A percentile compares a stretch with the other conserved stretches of the same genome.
Evolutionary conservation across 257 asterid genomes (phyloP).

Genomic region (Fraxinus pennsylvanica): DNA sequence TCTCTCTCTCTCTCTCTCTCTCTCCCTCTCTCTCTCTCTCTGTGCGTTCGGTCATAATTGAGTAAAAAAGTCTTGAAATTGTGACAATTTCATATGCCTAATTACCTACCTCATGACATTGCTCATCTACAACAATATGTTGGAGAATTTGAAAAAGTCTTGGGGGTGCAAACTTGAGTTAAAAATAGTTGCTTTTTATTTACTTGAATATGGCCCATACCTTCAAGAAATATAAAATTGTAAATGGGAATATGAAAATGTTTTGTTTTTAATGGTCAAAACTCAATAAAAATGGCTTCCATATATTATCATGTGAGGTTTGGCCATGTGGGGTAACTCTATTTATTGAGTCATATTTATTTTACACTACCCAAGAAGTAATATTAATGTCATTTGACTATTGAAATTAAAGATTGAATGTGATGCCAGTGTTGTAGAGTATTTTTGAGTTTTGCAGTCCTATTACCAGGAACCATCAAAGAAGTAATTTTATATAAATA

Average conservation of each 20-base stretch:
- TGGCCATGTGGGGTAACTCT: constrained; percentile 29
- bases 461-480: background rate
- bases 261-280: background rate
- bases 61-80: background rate
- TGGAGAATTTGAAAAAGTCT: background rate
- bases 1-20: constrained; percentile 1
- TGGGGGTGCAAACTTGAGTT: constrained; percentile 11
- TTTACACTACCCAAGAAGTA: constrained; percentile 39
- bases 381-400: constrained; percentile 15
- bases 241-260: constrained; percentile 26
- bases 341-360: constrained; percentile 40
- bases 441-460: background rate
- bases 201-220: constrained; percentile 22
- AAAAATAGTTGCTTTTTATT: constrained; percentile 26
- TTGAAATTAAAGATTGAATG: background rate
- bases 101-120: constrained; percentile 36
- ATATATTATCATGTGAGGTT: constrained; percentile 20
- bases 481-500: too few relatives aligned
- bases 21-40: background rate
- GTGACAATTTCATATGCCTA: constrained; percentile 20
- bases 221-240: background rate
- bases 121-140: background rate
- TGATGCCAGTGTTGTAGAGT: constrained; percentile 16
- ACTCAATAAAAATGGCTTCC: background rate
- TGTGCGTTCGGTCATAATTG: background rate